Percentiles rank a stretch among this genome's conserved stretches.
Conservation (phyloP, 768 basidiomycete genomes). For the Psilocybe subaeruginosa region DNA sequence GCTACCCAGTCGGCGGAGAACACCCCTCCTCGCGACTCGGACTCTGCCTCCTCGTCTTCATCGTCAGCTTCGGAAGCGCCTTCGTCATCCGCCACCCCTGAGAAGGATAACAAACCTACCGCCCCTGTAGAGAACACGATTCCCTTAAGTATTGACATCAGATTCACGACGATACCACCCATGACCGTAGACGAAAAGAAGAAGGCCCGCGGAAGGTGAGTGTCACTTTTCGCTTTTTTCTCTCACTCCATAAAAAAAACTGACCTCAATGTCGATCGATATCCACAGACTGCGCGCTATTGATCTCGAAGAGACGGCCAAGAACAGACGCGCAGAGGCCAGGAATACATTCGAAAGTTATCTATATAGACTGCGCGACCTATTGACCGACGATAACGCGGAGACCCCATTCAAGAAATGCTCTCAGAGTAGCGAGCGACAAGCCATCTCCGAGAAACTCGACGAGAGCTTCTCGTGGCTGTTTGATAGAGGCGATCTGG, state of each 20-base stretch:
- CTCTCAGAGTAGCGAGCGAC: slow-evolving; percentile 74
- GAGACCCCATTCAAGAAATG: slow-evolving; percentile 85
- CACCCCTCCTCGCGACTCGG: slow-evolving; percentile 45
- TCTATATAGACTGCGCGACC: slow-evolving; percentile 87
- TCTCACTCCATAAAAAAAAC: background rate
- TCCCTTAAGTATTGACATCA: slow-evolving; percentile 61
- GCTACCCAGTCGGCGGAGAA: slow-evolving; percentile 45
- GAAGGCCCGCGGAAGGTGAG: slow-evolving; percentile 68
- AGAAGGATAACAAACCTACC: slow-evolving; percentile 43
- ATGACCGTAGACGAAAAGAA: slow-evolving; percentile 82
- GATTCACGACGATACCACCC: slow-evolving; percentile 69
- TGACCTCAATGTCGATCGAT: background rate
- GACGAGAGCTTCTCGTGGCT: slow-evolving; percentile 85
- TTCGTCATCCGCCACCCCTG: slow-evolving; percentile 31
- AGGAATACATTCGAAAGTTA: slow-evolving; percentile 91
- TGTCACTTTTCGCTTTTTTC: background rate
- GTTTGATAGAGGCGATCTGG: slow-evolving; percentile 79
- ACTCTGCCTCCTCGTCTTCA: slow-evolving; percentile 13
- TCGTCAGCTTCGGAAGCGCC: slow-evolving; percentile 33
- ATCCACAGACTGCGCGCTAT: slow-evolving; percentile 76
- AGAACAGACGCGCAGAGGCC: slow-evolving; percentile 84
- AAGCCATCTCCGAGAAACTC: slow-evolving; percentile 64
- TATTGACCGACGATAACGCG: slow-evolving; percentile 66
- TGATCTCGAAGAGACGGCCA: slow-evolving; percentile 76
- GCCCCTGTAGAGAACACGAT: slow-evolving; percentile 64